Base-by-base conservation (phyloP, 768 basidiomycete genomes). In the Ephemerocybe angulata region DNA sequence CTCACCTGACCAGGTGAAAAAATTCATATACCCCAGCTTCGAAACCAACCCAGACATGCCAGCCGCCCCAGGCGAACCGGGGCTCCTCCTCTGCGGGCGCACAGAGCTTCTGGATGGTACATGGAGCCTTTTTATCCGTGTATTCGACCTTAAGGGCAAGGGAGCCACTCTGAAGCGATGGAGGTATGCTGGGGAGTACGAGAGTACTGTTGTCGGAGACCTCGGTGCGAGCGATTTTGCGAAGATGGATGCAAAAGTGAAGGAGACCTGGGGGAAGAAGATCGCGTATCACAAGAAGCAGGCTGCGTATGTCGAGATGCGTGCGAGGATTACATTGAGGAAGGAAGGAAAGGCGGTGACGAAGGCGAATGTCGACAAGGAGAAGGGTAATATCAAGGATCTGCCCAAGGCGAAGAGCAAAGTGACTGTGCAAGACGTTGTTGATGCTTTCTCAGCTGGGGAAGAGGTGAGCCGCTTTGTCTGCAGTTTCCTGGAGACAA, bases 181-280 rank as follows among this genome's bases (percentile, higher is more conserved):
- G 54, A 55, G 35, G 6, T 55, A 55, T 25, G 54, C 38, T 12
- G 54, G 54, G 3, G 54, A 55, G 19, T 55, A 55, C 22, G 24
- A 11, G n/a, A 37, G 54, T 12, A 35, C n/a, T 11, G 19, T 50
- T 2, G 48, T 55, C 12, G 54, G 54, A 6, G 10, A 12, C 6
- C 27, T 55, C 7, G 40, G 27, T 22, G 22, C 46, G 5, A 24
- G 22, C 37, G 44, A 50, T 25, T 17, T 35, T n/a, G n/a, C 11
- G 19, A 30, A 31, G 17, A 24, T 22, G 5, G 2, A 35, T 37
- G 47, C 29, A 22, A 27, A 22, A 21, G 54, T 50, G 13, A 55
- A 55, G 22, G n/a, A 24, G n/a, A 55, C 46, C 13, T 55, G 54
- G 54, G 54, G 54, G 3, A 19, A 33, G 25, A 55, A 55, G 48